A percentile compares a stretch with the other conserved stretches of the same genome.
These are phyloP conservation scores for Gautieria morchelliformis DNA, from an alignment of 768 basidiomycete genomes.

Conservation along the genomic window DNA sequence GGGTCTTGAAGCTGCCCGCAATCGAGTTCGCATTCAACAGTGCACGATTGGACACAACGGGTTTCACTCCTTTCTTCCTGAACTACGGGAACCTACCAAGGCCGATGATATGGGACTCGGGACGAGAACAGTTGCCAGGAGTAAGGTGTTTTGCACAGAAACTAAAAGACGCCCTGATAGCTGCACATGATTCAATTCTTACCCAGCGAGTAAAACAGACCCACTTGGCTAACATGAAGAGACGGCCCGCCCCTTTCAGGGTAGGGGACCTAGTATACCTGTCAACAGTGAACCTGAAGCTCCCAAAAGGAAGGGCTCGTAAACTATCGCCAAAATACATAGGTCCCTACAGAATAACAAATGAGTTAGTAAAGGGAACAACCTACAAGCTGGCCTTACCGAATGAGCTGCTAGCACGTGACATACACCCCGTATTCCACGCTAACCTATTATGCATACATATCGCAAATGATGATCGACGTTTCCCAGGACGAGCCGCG, in stretches of 20 bases:
- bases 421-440: conserved; percentile 27
- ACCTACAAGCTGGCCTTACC: conserved; percentile 19
- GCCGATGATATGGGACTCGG: conserved; percentile 5
- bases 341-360: conserved; percentile 15
- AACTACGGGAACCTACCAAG: conserved; percentile 12
- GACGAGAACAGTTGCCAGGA: too few species aligned
- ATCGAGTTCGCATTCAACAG: conserved; percentile 28
- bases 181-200: conserved; percentile 14
- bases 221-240: conserved; percentile 13
- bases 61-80: conserved; percentile 29
- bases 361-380: conserved; percentile 11
- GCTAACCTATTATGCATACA: conserved; percentile 20
- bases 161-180: conserved; percentile 24
- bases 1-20: conserved; percentile 19
- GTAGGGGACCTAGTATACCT: conserved; percentile 28
- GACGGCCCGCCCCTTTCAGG: conserved; percentile 8
- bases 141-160: not conserved
- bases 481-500: conserved; percentile 22
- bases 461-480: conserved; percentile 24
- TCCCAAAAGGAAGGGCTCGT: conserved; percentile 17
- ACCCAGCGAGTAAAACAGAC: conserved; percentile 17
- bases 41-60: conserved; percentile 21
- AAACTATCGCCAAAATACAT: conserved; percentile 33
- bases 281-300: conserved; percentile 21
- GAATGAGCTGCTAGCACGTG: not conserved